Evolutionary conservation across 192 early-diverging fungal species (phyloP).

Genomic region (Coemansia sp.): DNA sequence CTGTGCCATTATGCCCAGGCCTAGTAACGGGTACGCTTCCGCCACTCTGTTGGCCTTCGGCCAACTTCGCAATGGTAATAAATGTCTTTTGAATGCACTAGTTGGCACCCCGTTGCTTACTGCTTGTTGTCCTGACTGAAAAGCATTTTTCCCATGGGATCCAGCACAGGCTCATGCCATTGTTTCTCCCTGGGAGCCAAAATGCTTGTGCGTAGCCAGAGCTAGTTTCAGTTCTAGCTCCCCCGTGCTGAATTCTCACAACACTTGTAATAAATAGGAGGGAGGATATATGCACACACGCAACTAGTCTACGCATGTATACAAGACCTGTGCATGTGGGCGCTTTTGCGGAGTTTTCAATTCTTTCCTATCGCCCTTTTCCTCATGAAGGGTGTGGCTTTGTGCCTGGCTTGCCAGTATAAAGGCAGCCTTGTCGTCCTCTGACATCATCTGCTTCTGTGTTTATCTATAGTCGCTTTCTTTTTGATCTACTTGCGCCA

Average conservation of each 20-base stretch:
- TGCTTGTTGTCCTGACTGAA: neutral
- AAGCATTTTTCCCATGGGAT: neutral
- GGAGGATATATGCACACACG: neutral
- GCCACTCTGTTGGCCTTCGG: no score
- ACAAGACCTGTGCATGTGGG: slow-evolving; percentile 2
- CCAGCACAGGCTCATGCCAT: neutral
- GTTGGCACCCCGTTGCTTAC: neutral
- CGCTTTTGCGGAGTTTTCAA: neutral
- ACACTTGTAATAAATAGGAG: neutral
- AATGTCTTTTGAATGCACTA: neutral
- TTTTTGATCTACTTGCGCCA: neutral
- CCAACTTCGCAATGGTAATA: neutral
- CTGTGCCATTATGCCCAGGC: neutral
- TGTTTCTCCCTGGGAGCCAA: neutral
- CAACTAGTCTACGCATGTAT: neutral
- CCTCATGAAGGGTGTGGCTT: neutral
- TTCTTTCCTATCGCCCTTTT: neutral
- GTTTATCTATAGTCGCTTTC: neutral
- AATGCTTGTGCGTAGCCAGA: neutral
- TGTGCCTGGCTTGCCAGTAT: neutral
- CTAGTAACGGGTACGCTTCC: no score
- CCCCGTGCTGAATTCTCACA: neutral
- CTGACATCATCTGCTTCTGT: neutral
- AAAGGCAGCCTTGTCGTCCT: neutral
- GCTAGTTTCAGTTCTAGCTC: neutral